A percentile compares a stretch with the other conserved stretches of the same genome.
Evolutionary conservation across 225 moss, liverwort and hornwort species (phyloP).

Genomic region (Polytrichum formosum): DNA sequence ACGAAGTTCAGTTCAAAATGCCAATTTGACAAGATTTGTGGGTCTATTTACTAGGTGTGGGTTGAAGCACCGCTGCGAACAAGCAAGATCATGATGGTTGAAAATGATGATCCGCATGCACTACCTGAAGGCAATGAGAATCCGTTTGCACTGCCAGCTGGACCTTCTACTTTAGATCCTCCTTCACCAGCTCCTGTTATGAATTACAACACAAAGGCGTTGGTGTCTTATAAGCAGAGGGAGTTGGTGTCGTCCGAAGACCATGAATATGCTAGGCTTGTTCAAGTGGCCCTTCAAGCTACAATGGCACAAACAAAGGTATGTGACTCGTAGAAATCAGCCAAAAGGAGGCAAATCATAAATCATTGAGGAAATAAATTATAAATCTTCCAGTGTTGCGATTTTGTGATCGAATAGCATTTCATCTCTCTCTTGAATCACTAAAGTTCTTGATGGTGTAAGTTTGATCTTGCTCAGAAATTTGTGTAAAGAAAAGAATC

Average conservation of each 20-base stretch:
- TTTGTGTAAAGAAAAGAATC: no score
- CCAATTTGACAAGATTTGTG: no score
- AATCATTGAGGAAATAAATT: no score
- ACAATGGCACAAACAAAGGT: not conserved
- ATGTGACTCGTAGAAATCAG: not conserved
- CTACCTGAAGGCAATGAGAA: not conserved
- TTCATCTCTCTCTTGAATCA: no score
- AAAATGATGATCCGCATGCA: not conserved
- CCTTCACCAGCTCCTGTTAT: no score
- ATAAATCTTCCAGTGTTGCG: no score
- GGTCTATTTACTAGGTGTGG: slow-evolving; percentile 6
- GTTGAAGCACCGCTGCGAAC: slow-evolving; percentile 6
- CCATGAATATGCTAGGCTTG: slow-evolving; percentile 1
- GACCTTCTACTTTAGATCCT: not conserved
- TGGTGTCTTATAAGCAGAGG: not conserved
- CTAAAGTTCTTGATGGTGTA: no score
- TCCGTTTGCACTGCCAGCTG: not conserved
- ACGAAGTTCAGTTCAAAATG: no score
- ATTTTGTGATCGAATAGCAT: no score
- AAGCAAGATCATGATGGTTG: not conserved
- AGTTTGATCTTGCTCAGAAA: no score
- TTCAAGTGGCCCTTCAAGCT: slow-evolving; percentile 2
- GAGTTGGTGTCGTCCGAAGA: not conserved
- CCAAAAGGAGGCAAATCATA: no score
- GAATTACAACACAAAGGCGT: not conserved